Evolutionary conservation across 1,284 basidiomycete species (phyloP), one percentile per base, ranked within the genome.

Genomic region (Porogramme epimiltina): DNA sequence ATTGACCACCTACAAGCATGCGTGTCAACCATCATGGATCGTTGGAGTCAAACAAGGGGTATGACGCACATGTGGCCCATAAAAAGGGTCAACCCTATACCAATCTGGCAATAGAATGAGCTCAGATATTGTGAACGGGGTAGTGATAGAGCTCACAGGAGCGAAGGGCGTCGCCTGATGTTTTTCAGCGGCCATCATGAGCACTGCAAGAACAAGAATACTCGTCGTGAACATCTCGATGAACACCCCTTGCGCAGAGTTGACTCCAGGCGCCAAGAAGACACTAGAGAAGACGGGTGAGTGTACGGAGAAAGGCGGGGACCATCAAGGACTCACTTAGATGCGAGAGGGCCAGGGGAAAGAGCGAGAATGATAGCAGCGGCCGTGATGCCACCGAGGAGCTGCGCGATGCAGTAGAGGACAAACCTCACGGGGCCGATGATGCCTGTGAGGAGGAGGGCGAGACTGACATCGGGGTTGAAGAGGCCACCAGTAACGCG

Each of bases 161-260:
- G 89, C 88, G 54, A 91, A 82, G 1, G 87, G 85, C 0, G 88
- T 91, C 0, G 79, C 74, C 22, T 75, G 71, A 62, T 87, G 85
- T 70, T 90, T 84, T 66, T 84, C 85, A 23, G 81, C 82, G 16
- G 85, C 83, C 20, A 88, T 67, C 85, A 85, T 85, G 55, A 86
- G 75, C 16, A 85, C 80, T 6, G 83, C 70, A n/a, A 84, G 65
- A 24, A 81, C 77, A 33, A 87, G 73, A n/a, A 75, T 69, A 3
- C 78, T 69, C 3, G 85, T 88, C 55, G 82, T 79, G 68, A 89
- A 87, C 80, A 86, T 84, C 66, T 89, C 85, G 60, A 88, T 86
- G 69, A 89, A 88, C 4, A 88, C 74, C 5, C 77, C 85, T 66
- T 85, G 81, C 2, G 79, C 75, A 2, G 66, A 55, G 64, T 76